A percentile compares a stretch with the other conserved stretches of the same genome.
Conservation (phyloP, 768 basidiomycete species). For the Mycena filopes region DNA sequence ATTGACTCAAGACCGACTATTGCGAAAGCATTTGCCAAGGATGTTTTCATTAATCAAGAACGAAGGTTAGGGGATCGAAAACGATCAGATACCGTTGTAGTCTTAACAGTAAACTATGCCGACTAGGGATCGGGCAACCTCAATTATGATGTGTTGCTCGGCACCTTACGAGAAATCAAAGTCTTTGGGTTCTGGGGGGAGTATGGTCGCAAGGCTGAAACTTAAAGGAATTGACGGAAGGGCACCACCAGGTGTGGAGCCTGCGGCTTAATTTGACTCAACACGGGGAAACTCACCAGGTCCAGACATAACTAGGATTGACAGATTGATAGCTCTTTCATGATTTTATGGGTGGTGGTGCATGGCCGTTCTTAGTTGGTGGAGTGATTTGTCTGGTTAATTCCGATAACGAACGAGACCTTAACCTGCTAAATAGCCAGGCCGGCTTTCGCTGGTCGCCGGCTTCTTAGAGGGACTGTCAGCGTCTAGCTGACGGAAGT, state of each 20-base stretch:
- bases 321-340: conserved; percentile 88
- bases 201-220: conserved; percentile 75
- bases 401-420: conserved; percentile 95
- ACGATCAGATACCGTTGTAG: too few species aligned
- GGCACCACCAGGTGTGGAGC: conserved; percentile 72
- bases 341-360: conserved; percentile 89
- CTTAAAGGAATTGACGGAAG: conserved; percentile 74
- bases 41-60: too few species aligned
- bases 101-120: too few species aligned
- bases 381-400: conserved; percentile 98
- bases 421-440: conserved; percentile 93
- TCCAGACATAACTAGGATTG: conserved; percentile 81
- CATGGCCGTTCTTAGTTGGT: conserved; percentile 91
- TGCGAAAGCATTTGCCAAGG: too few species aligned
- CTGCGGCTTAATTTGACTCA: conserved; percentile 89
- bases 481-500: too few species aligned
- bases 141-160: too few species aligned
- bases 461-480: too few species aligned
- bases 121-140: too few species aligned
- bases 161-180: conserved; percentile 91
- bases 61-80: too few species aligned
- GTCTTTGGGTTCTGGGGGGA: conserved; percentile 89
- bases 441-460: conserved; percentile 76
- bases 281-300: conserved; percentile 86
- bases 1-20: too few species aligned